Evolutionary conservation across 2,329 filamentous ascomycete genomes (phyloP).

Genomic region (Fusarium buharicum): DNA sequence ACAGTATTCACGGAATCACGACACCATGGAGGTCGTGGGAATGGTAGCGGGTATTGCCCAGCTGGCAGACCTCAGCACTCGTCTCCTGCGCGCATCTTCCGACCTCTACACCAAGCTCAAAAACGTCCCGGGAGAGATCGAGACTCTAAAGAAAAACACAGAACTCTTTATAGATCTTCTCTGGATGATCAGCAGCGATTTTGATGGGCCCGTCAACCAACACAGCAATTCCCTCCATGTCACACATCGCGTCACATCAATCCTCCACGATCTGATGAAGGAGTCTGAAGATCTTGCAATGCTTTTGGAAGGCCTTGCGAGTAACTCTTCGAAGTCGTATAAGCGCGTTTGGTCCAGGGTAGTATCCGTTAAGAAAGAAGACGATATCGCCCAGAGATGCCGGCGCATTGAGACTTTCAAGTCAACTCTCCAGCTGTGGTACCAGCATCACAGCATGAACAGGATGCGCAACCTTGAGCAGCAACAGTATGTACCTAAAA

Average conservation of each 20-base stretch:
- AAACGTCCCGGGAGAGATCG: neutral
- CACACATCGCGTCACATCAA: neutral
- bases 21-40: conserved; percentile 3
- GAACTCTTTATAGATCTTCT: neutral
- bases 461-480: too few relatives aligned
- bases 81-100: neutral
- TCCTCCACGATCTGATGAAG: neutral
- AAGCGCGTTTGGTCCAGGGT: conserved; percentile 1
- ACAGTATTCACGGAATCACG: neutral
- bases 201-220: neutral
- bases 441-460: neutral
- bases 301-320: neutral
- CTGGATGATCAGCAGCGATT: neutral
- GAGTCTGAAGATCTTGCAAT: neutral
- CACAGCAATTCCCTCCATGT: neutral
- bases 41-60: conserved; percentile 3
- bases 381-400: neutral
- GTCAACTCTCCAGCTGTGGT: neutral
- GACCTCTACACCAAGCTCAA: conserved; percentile 2
- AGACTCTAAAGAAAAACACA: conserved; percentile 2
- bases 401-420: neutral
- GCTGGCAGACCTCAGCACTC: neutral
- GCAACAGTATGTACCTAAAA: too few relatives aligned
- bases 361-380: neutral
- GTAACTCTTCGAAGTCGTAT: neutral